Evolutionary conservation across 495 filamentous ascomycete genomes (phyloP).

Genomic region (Trichoderma asperelloides): DNA sequence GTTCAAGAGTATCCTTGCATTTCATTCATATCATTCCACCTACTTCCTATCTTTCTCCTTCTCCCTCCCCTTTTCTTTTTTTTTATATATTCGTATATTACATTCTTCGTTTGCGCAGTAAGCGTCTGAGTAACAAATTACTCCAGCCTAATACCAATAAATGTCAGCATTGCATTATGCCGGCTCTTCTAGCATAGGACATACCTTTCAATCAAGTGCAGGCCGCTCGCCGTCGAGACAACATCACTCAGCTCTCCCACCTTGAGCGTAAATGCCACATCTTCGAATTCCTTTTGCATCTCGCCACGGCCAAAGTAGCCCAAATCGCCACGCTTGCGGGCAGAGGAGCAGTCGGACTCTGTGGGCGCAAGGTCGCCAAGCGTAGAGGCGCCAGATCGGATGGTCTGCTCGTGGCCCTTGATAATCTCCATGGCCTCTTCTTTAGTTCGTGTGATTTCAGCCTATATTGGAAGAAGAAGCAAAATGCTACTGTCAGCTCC

Average conservation of each 20-base stretch:
- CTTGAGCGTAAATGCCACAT: slow-evolving; percentile 79
- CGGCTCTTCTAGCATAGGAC: slow-evolving; percentile 13
- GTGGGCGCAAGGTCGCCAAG: slow-evolving; percentile 75
- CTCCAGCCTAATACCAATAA: slow-evolving; percentile 14
- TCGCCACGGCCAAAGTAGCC: slow-evolving; percentile 89
- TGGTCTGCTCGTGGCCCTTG: slow-evolving; percentile 59
- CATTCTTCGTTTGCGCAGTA: too few relatives aligned
- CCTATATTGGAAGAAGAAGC: slow-evolving; percentile 21
- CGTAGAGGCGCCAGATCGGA: slow-evolving; percentile 54
- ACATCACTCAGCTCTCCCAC: slow-evolving; percentile 75
- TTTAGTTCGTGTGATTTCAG: slow-evolving; percentile 77
- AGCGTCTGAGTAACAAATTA: slow-evolving; percentile 1
- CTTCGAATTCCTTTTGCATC: slow-evolving; percentile 99
- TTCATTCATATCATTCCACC: too few relatives aligned
- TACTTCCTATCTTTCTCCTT: too few relatives aligned
- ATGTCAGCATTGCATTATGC: background rate
- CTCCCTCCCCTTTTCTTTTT: background rate
- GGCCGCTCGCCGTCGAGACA: slow-evolving; percentile 85
- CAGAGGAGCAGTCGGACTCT: slow-evolving; percentile 92
- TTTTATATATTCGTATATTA: background rate
- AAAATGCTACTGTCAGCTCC: too few relatives aligned
- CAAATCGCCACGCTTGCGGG: slow-evolving; percentile 87
- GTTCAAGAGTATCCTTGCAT: too few relatives aligned
- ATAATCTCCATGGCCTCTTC: slow-evolving; percentile 77
- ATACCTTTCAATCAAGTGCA: slow-evolving; percentile 94